These are phyloP conservation scores for Eucalyptus caleyi DNA, from an alignment of 345 rosid species.

Conservation along the genomic window DNA sequence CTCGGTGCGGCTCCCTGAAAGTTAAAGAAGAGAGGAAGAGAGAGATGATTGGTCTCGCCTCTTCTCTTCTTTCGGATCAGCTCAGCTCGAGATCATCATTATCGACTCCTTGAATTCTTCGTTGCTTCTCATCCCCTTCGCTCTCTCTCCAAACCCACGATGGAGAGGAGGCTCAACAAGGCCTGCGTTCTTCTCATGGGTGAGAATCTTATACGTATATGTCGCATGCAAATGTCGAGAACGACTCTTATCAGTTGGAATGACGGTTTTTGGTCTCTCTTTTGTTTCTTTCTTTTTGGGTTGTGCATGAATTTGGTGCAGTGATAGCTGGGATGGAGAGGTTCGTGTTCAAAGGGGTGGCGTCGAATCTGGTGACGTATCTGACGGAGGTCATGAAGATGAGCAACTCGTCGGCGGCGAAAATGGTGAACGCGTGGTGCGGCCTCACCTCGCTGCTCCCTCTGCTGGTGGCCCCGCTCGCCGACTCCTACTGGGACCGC, in stretches of 20 bases:
- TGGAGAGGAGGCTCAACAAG: slow-evolving; percentile 31
- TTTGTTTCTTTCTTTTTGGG: not conserved
- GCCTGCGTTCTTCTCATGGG: slow-evolving; percentile 78
- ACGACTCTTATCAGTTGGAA: not conserved
- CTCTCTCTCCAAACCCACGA: slow-evolving; percentile 29
- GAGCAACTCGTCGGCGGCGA: slow-evolving; percentile 88
- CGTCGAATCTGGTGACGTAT: slow-evolving; percentile 84
- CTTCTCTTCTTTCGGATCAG: not conserved
- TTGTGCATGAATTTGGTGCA: not conserved
- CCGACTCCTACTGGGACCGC: slow-evolving; percentile 77
- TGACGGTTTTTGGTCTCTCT: not conserved
- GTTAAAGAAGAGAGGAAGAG: not conserved
- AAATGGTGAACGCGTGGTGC: slow-evolving; percentile 78
- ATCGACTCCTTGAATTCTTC: not conserved
- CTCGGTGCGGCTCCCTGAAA: not conserved
- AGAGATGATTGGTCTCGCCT: not conserved
- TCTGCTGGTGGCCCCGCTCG: slow-evolving; percentile 66
- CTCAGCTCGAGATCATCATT: not conserved
- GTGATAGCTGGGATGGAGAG: slow-evolving; percentile 88
- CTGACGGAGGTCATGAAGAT: slow-evolving; percentile 70
- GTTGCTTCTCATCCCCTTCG: not conserved
- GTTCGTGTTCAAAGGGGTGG: slow-evolving; percentile 94
- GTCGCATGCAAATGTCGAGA: not conserved
- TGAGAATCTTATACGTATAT: not conserved
- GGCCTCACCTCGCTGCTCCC: slow-evolving; percentile 89